Evolutionary conservation across 2,329 filamentous ascomycete genomes (phyloP), one percentile per base, ranked within the genome.

Genomic region (Penicillium sp.): DNA sequence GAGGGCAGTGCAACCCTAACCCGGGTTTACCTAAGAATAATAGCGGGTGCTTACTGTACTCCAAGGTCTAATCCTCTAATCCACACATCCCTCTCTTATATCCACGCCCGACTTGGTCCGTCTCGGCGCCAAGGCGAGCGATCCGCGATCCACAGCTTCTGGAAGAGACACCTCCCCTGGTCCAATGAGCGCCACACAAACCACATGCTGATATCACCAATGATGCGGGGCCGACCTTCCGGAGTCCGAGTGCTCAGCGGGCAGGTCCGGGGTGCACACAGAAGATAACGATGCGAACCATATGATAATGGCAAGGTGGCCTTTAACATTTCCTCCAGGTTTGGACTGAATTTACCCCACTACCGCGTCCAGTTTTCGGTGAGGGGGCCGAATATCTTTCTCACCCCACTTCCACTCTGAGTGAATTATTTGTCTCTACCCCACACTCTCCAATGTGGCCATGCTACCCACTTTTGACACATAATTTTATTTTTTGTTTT

Each of bases 101-200:
- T 18, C 45, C 52, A 48, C 45, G 45, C 52, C 44, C 46, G n/a
- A 33, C 41, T 12, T n/a, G n/a, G n/a, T n/a, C n/a, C n/a, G n/a
- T n/a, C n/a, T 31, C 41, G 0, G 12, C 51, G 46, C 52, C 63
- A 65, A 65, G 62, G 48, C 54, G 61, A 61, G 51, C 9, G 63
- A 66, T 66, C 63, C 49, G 42, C 62, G 59, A 56, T 64, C 63
- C 63, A 64, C 63, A 65, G 52, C 63, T 66, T 66, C 63, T 65
- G 59, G 63, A 66, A 66, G 26, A 58, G 41, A 40, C 6, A n/a
- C 33, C 43, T 47, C 49, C 35, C 29, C 20, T 49, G 12, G 22
- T 26, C 60, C 63, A 64, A 64, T 64, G 18, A 53, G 2, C 33
- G 18, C 20, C 15, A 14, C n/a, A 15, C n/a, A 15, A 50, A 40